Evolutionary conservation across 2,329 filamentous ascomycete genomes (phyloP).

Genomic region (Fusarium sulawesiense): DNA sequence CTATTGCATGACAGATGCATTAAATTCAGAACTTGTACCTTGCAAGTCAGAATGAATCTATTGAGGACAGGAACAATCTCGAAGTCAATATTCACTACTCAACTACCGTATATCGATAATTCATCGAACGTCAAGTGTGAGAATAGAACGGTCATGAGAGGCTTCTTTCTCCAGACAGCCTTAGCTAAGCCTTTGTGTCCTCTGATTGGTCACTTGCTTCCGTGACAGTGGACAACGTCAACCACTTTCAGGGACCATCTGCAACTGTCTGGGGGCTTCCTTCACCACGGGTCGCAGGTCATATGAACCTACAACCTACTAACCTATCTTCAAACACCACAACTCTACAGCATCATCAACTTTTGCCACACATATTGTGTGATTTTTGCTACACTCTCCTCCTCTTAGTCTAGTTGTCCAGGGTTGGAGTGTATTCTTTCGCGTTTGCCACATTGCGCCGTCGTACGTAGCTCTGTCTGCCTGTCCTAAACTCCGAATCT

Average conservation of each 20-base stretch:
- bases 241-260: slow-evolving; percentile 31
- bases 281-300: slow-evolving; percentile 23
- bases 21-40: neutral
- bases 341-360: slow-evolving; percentile 12
- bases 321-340: slow-evolving; percentile 6
- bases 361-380: slow-evolving; percentile 17
- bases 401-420: neutral
- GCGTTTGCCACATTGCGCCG: slow-evolving; percentile 23
- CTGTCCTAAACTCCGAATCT: slow-evolving; percentile 20
- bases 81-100: neutral
- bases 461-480: slow-evolving; percentile 38
- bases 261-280: slow-evolving; percentile 17
- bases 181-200: neutral
- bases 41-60: neutral
- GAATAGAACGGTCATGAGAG: neutral
- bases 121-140: neutral
- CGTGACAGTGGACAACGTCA: slow-evolving; percentile 27
- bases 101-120: neutral
- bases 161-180: neutral
- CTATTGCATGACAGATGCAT: neutral
- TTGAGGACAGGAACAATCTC: no score
- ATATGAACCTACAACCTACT: slow-evolving; percentile 13
- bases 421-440: neutral
- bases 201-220: slow-evolving; percentile 18
- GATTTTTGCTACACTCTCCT: neutral